Conservation (phyloP, 164 flowering plant species). For the Piper longum region DNA sequence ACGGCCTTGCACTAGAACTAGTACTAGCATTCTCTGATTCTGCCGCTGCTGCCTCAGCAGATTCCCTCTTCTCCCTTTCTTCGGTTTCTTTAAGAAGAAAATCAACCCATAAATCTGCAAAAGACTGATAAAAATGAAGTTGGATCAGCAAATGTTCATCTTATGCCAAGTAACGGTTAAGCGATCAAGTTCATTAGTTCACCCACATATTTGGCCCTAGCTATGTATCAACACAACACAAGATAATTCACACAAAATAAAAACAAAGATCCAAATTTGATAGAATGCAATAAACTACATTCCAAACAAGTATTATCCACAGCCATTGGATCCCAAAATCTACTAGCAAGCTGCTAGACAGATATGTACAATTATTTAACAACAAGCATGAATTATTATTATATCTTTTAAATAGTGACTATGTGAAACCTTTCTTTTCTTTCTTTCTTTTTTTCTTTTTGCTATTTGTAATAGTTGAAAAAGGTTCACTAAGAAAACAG, state of each 20-base stretch:
- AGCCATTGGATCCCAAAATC: not conserved
- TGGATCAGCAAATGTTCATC: not conserved
- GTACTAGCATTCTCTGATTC: constrained; percentile 11
- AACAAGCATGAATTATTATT: not conserved
- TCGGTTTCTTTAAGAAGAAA: constrained; percentile 91
- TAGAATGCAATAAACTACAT: not conserved
- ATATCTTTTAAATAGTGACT: too few relatives aligned
- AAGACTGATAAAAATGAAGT: constrained; percentile 42
- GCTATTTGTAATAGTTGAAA: too few relatives aligned
- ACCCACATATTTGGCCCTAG: too few relatives aligned
- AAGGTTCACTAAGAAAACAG: not conserved
- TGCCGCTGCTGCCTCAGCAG: constrained; percentile 16
- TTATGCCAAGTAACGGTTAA: not conserved
- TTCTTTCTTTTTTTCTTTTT: not conserved
- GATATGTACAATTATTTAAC: not conserved
- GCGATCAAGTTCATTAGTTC: not conserved
- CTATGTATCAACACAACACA: too few relatives aligned
- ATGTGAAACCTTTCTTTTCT: too few relatives aligned
- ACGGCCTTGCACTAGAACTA: constrained; percentile 6
- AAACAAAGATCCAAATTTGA: too few relatives aligned
- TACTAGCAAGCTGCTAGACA: not conserved
- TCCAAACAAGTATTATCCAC: not conserved
- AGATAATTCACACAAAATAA: not conserved
- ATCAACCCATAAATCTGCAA: constrained; percentile 98
- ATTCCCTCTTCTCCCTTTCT: constrained; percentile 63